Conservation (phyloP, 2,329 filamentous ascomycete species). For the Sarocladiaceae sp. region DNA sequence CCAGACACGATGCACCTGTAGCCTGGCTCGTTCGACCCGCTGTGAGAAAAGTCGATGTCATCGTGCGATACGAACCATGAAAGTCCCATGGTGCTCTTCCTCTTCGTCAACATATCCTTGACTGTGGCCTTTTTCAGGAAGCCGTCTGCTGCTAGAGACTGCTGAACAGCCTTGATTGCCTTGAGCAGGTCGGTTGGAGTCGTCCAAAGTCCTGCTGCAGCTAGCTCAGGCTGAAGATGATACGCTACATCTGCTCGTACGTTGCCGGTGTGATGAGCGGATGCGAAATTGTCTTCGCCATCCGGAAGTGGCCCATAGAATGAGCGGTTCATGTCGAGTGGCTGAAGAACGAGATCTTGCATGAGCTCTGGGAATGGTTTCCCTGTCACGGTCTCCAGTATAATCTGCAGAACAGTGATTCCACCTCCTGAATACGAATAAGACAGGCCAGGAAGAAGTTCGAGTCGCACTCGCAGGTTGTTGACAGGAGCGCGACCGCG, state of each 20-base stretch:
- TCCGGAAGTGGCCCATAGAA: conserved; percentile 10
- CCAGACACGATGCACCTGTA: conserved; percentile 14
- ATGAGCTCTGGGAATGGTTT: conserved; percentile 11
- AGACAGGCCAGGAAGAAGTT: conserved; percentile 10
- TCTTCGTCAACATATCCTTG: conserved; percentile 15
- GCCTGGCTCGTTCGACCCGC: conserved; percentile 15
- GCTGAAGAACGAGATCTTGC: conserved; percentile 12
- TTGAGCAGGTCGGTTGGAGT: conserved; percentile 17
- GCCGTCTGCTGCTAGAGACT: conserved; percentile 12
- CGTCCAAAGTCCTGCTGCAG: conserved; percentile 17
- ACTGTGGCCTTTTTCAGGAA: conserved; percentile 13
- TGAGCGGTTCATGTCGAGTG: conserved; percentile 14
- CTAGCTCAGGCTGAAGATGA: conserved; percentile 10
- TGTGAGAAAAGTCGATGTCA: conserved; percentile 13
- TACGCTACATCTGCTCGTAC: neutral
- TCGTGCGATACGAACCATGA: conserved; percentile 14
- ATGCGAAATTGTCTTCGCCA: conserved; percentile 11
- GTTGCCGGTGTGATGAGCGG: conserved; percentile 9
- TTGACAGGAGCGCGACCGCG: conserved; percentile 13
- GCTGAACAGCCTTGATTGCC: conserved; percentile 14
- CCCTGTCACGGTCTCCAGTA: conserved; percentile 12
- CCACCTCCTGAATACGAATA: conserved; percentile 13
- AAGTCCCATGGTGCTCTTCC: conserved; percentile 11
- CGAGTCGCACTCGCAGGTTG: conserved; percentile 9
- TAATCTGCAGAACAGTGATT: conserved; percentile 13